phyloP scores from a whole-genome alignment of 2,329 filamentous ascomycete species.

The Apiospora sp. region DNA sequence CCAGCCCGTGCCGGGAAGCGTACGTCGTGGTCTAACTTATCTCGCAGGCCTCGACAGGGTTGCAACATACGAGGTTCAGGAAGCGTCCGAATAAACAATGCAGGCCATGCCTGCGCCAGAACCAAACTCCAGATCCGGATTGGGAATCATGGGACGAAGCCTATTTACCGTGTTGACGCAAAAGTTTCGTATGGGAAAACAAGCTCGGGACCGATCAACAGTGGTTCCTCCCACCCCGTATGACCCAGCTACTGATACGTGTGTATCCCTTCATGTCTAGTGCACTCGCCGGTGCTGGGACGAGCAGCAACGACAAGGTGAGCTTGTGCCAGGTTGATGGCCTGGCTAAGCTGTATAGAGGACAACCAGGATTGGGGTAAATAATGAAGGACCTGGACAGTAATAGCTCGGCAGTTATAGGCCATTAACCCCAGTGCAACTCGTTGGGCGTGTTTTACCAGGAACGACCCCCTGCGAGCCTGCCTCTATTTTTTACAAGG shows the following conservation, averaged over 20 bases:
- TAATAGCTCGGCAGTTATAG: constrained; percentile 21
- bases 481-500: not conserved
- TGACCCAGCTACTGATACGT: not conserved
- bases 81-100: not conserved
- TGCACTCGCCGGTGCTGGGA: not conserved
- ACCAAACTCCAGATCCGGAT: constrained; percentile 13
- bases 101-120: not conserved
- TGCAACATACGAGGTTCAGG: constrained; percentile 15
- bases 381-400: constrained; percentile 20
- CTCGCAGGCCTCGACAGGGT: constrained; percentile 16
- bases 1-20: constrained; percentile 12
- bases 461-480: constrained; percentile 15
- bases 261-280: not conserved
- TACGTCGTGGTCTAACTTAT: constrained; percentile 6
- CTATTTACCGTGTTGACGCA: constrained; percentile 15
- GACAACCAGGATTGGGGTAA: constrained; percentile 5
- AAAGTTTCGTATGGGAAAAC: constrained; percentile 13
- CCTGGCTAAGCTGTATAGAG: not conserved
- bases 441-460: constrained; percentile 16
- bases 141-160: constrained; percentile 16
- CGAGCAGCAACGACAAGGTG: not conserved
- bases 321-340: not conserved
- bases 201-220: constrained; percentile 18
- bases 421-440: constrained; percentile 12
- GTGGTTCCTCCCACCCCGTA: constrained; percentile 6